phyloP scores from a whole-genome alignment of 345 rosid species.

The Euphorbia pulcherrima region DNA sequence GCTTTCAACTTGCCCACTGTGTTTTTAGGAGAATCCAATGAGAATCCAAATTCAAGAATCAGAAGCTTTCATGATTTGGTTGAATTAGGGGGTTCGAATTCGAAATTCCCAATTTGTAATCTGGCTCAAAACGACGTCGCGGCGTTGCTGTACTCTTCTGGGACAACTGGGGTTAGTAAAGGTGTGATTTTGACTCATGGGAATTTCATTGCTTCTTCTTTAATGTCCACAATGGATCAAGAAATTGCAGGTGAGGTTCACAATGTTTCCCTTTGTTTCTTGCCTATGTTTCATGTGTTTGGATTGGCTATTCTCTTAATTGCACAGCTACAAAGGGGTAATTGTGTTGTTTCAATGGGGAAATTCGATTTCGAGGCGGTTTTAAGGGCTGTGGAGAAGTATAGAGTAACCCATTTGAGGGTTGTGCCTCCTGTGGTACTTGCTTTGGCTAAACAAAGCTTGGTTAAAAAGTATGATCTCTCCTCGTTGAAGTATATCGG shows the following conservation, averaged over 20 bases:
- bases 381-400: slow-evolving; percentile 53
- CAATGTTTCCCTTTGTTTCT: slow-evolving; percentile 49
- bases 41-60: slow-evolving; percentile 27
- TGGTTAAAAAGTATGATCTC: slow-evolving; percentile 56
- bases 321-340: slow-evolving; percentile 62
- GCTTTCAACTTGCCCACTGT: slow-evolving; percentile 57
- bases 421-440: slow-evolving; percentile 80
- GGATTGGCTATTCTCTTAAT: slow-evolving; percentile 51
- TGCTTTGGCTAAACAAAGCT: slow-evolving; percentile 66
- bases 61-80: slow-evolving; percentile 45
- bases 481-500: slow-evolving; percentile 64
- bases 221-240: slow-evolving; percentile 46
- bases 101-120: slow-evolving; percentile 40
- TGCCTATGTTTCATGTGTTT: slow-evolving; percentile 94
- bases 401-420: slow-evolving; percentile 67
- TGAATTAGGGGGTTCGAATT: slow-evolving; percentile 36
- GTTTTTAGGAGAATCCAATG: slow-evolving; percentile 44
- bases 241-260: slow-evolving; percentile 51
- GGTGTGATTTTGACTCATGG: slow-evolving; percentile 78
- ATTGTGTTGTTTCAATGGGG: slow-evolving; percentile 53
- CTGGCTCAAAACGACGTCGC: slow-evolving; percentile 65
- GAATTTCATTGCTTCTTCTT: slow-evolving; percentile 67
- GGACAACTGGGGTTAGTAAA: slow-evolving; percentile 82
- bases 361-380: slow-evolving; percentile 58
- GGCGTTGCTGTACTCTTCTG: slow-evolving; percentile 73